These are phyloP conservation scores for Metschnikowia peoriensis DNA, from an alignment of 805 yeast genomes.

Conservation along the genomic window DNA sequence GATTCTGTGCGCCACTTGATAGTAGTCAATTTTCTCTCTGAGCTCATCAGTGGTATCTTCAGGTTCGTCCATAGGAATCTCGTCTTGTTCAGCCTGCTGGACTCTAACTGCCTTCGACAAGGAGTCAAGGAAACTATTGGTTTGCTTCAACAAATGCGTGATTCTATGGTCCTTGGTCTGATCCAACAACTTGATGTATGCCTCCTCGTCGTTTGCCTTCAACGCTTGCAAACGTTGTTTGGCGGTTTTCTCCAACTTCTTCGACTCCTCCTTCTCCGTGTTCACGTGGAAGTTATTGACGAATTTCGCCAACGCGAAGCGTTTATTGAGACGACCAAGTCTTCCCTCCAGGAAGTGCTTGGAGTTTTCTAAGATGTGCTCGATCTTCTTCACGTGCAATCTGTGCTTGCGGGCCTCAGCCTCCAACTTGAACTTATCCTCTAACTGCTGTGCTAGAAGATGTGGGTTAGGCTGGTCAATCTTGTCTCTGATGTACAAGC, in stretches of 20 bases:
- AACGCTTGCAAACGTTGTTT: constrained; percentile 84
- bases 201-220: constrained; percentile 86
- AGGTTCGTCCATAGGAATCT: constrained; percentile 30
- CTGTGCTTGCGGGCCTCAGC: constrained; percentile 47
- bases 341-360: constrained; percentile 22
- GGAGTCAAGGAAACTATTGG: constrained; percentile 73
- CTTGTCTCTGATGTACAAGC: constrained; percentile 65
- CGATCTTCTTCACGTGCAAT: constrained; percentile 49
- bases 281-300: constrained; percentile 50
- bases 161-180: constrained; percentile 87
- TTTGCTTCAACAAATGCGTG: constrained; percentile 77
- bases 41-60: constrained; percentile 49
- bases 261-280: constrained; percentile 73
- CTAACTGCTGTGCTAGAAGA: constrained; percentile 69
- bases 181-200: constrained; percentile 76
- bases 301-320: constrained; percentile 30
- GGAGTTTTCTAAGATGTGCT: constrained; percentile 27
- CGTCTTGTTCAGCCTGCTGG: constrained; percentile 58
- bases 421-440: constrained; percentile 67
- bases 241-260: constrained; percentile 75
- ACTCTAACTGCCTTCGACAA: constrained; percentile 75
- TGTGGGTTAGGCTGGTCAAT: constrained; percentile 73
- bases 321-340: constrained; percentile 24
- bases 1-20: constrained; percentile 76
- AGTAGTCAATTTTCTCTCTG: constrained; percentile 70